These are phyloP conservation scores for Carallia pectinifolia DNA, from an alignment of 345 rosid species.

Conservation along the genomic window DNA sequence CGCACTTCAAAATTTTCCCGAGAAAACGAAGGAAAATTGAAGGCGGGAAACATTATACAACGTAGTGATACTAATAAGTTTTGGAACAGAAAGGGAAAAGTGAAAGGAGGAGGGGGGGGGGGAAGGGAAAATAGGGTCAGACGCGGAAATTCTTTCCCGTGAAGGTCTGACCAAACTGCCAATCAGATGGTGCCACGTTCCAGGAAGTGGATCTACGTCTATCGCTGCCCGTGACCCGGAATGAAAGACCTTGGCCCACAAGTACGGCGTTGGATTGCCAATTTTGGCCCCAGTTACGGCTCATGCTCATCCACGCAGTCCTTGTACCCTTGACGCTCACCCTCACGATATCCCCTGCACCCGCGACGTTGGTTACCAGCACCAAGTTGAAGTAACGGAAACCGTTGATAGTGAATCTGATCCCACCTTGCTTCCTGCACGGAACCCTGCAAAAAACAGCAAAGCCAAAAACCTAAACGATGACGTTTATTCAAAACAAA, in stretches of 20 bases:
- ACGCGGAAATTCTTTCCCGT: slow-evolving; percentile 53
- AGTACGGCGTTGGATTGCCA: slow-evolving; percentile 66
- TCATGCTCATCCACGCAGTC: slow-evolving; percentile 59
- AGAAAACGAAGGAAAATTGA: slow-evolving; percentile 21
- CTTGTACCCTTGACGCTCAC: slow-evolving; percentile 53
- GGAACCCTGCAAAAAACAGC: slow-evolving; percentile 38
- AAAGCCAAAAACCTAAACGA: neutral
- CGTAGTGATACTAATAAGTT: neutral
- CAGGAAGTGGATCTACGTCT: slow-evolving; percentile 46
- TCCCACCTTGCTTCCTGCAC: slow-evolving; percentile 60
- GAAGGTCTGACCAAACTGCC: slow-evolving; percentile 65
- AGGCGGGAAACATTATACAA: neutral
- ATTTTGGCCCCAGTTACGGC: slow-evolving; percentile 77
- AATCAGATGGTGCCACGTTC: slow-evolving; percentile 43
- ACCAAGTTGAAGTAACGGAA: slow-evolving; percentile 71
- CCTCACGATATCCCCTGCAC: slow-evolving; percentile 56
- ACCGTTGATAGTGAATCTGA: slow-evolving; percentile 69
- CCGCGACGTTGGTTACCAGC: slow-evolving; percentile 63
- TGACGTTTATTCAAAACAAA: neutral
- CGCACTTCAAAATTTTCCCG: slow-evolving; percentile 16
- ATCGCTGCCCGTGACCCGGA: slow-evolving; percentile 48
- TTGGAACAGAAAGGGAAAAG: too few relatives aligned
- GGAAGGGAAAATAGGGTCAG: neutral
- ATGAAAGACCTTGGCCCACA: slow-evolving; percentile 55
- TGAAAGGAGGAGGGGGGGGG: too few relatives aligned